Percentiles rank a stretch among this genome's conserved stretches.
Conservation (phyloP, 2,329 filamentous ascomycete genomes). For the Huntiella moniliformis region DNA sequence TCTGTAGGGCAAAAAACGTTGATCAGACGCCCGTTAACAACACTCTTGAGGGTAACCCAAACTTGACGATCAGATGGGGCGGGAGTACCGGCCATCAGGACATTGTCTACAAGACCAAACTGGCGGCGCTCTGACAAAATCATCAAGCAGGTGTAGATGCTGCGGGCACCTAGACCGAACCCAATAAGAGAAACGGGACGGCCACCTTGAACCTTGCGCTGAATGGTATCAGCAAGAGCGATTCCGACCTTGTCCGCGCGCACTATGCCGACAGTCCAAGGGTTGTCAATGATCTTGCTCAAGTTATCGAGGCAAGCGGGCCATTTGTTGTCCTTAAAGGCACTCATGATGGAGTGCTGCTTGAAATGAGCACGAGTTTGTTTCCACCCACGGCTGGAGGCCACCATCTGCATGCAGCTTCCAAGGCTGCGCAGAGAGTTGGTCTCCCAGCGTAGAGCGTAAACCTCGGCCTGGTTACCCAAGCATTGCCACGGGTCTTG, state of each 20-base stretch:
- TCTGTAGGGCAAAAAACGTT: slow-evolving; percentile 83
- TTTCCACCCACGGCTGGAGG: slow-evolving; percentile 66
- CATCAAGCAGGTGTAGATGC: slow-evolving; percentile 71
- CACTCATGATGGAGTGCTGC: slow-evolving; percentile 24
- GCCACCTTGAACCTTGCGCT: slow-evolving; percentile 68
- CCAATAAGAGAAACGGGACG: slow-evolving; percentile 64
- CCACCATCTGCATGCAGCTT: slow-evolving; percentile 54
- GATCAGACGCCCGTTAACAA: slow-evolving; percentile 66
- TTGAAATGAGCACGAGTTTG: slow-evolving; percentile 37
- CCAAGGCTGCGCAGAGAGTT: slow-evolving; percentile 62
- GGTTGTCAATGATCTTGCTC: slow-evolving; percentile 62
- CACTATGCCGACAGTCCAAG: slow-evolving; percentile 58
- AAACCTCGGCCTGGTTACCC: slow-evolving; percentile 55
- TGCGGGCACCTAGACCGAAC: slow-evolving; percentile 63
- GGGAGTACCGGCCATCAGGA: slow-evolving; percentile 67
- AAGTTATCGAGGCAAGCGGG: slow-evolving; percentile 45
- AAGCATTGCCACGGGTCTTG: slow-evolving; percentile 57
- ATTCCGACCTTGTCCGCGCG: slow-evolving; percentile 53
- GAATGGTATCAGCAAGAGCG: slow-evolving; percentile 63
- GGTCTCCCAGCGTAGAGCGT: slow-evolving; percentile 69
- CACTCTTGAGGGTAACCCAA: slow-evolving; percentile 61
- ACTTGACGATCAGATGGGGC: slow-evolving; percentile 51
- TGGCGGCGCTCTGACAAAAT: slow-evolving; percentile 60
- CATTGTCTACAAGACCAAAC: slow-evolving; percentile 75
- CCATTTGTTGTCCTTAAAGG: slow-evolving; percentile 26